Evolutionary conservation across 1,139 yeast genomes (phyloP).

Genomic region (Wickerhamomyces sp.): DNA sequence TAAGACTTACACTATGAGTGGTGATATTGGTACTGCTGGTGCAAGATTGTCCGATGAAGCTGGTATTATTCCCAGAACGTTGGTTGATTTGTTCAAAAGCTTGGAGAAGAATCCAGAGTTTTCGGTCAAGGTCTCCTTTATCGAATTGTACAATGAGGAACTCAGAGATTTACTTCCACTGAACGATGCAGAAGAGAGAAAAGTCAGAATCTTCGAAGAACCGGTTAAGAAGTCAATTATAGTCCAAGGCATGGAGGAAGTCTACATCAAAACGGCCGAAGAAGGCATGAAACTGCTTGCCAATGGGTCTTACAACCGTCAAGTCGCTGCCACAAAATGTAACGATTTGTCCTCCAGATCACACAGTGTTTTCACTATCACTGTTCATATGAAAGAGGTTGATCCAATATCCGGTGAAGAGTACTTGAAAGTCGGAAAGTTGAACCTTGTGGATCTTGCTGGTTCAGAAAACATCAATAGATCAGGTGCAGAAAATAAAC

Average conservation of each 20-base stretch:
- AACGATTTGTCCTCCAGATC: constrained; percentile 73
- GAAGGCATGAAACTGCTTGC: constrained; percentile 40
- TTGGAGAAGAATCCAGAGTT: constrained; percentile 42
- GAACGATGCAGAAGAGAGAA: constrained; percentile 23
- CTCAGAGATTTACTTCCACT: constrained; percentile 50
- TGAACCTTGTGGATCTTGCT: constrained; percentile 83
- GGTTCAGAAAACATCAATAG: constrained; percentile 80
- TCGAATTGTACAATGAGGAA: constrained; percentile 74
- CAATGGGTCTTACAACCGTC: constrained; percentile 48
- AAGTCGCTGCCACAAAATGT: constrained; percentile 63
- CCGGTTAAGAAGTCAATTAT: constrained; percentile 29
- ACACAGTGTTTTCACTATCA: constrained; percentile 68
- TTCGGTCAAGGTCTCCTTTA: constrained; percentile 61
- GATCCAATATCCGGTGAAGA: constrained; percentile 35
- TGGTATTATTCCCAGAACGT: constrained; percentile 67
- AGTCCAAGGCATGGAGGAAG: constrained; percentile 47
- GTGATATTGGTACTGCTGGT: constrained; percentile 37
- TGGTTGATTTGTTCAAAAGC: constrained; percentile 43
- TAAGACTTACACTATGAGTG: constrained; percentile 85
- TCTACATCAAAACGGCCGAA: constrained; percentile 32
- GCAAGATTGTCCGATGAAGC: constrained; percentile 35
- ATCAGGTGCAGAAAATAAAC: constrained; percentile 72
- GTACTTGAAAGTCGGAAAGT: constrained; percentile 48
- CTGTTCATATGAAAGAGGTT: constrained; percentile 40
- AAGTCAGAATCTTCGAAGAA: constrained; percentile 41